Base-by-base conservation (phyloP, 805 yeast genomes). In the Lachancea fermentati region DNA sequence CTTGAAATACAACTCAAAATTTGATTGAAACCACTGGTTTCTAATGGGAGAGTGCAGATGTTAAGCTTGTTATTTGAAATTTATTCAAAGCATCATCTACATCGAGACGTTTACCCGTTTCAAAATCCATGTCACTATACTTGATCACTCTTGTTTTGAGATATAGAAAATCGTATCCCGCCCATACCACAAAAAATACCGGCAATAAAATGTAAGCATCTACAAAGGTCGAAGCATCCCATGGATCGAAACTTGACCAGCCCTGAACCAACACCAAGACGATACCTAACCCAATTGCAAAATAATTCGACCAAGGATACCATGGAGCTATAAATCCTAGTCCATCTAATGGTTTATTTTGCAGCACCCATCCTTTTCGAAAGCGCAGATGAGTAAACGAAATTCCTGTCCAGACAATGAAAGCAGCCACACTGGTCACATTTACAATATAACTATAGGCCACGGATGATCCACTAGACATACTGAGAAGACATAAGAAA, bases 341-440 rank as follows among this genome's bases (percentile, higher is more conserved):
- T 31, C 77, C 81, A 4, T 58, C 62, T 16, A 66, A 44, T 5
- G 66, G 44, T 41, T 71, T 62, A 18, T 74, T 75, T 40, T 69
- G 71, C 7, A 40, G 45, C 2, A 52, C 40, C 73, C 74, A 69
- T 2, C 73, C 76, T 9, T 47, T 47, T 48, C 86, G 69, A 55
- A 80, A 78, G 32, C 84, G 62, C 13, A 79, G 43, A 46, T 81
- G 85, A 28, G 73, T 69, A 36, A 71, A 64, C 15, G 78, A 70
- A 18, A 79, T 74, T 9, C 71, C 62, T 5, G 79, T 81, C 87
- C 86, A 80, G 2, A 79, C 85, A 36, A 80, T 67, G 43, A 80
- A 81, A 3, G 79, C 77, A 2, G 82, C 76, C 16, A 81, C 82
- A 44, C 86, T 85, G 3, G 81, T 70, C 32, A 80, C 60, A 51